A percentile compares a stretch with the other conserved stretches of the same genome.
These are phyloP conservation scores for Penicillium canescens DNA, from an alignment of 495 filamentous ascomycete genomes.

Conservation along the genomic window DNA sequence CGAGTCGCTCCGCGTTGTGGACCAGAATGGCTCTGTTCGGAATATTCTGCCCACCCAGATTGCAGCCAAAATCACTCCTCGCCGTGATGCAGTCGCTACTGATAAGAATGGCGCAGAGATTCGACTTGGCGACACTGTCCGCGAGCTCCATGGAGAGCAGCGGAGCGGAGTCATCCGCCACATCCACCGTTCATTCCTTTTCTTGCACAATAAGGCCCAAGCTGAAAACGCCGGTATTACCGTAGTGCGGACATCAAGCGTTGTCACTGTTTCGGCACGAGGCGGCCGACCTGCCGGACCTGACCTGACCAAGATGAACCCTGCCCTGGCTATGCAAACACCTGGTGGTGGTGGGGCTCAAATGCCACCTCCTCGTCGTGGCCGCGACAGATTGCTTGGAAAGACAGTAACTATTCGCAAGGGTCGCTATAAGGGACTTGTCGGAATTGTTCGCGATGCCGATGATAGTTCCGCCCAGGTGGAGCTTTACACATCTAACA, in stretches of 20 bases:
- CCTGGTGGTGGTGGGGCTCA: constrained; percentile 36
- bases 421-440: constrained; percentile 85
- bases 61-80: constrained; percentile 76
- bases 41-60: constrained; percentile 89
- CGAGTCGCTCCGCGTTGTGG: constrained; percentile 84
- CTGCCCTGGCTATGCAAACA: constrained; percentile 65
- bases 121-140: constrained; percentile 84
- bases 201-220: constrained; percentile 79
- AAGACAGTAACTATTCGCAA: constrained; percentile 85
- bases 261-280: constrained; percentile 87
- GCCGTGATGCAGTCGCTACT: constrained; percentile 82
- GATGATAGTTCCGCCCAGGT: constrained; percentile 82
- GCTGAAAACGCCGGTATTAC: constrained; percentile 88
- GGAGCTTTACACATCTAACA: constrained; percentile 89
- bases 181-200: constrained; percentile 86
- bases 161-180: constrained; percentile 86
- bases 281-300: constrained; percentile 72
- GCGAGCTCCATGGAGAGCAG: constrained; percentile 82
- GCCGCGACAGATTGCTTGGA: constrained; percentile 82
- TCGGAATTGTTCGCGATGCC: constrained; percentile 94
- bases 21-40: constrained; percentile 82
- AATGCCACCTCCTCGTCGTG: constrained; percentile 79
- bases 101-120: constrained; percentile 95
- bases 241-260: constrained; percentile 80
- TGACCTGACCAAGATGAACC: constrained; percentile 91